These are phyloP conservation scores for Aspergillus fumigatiaffinis DNA, from an alignment of 2,329 filamentous ascomycete species.

Conservation along the genomic window DNA sequence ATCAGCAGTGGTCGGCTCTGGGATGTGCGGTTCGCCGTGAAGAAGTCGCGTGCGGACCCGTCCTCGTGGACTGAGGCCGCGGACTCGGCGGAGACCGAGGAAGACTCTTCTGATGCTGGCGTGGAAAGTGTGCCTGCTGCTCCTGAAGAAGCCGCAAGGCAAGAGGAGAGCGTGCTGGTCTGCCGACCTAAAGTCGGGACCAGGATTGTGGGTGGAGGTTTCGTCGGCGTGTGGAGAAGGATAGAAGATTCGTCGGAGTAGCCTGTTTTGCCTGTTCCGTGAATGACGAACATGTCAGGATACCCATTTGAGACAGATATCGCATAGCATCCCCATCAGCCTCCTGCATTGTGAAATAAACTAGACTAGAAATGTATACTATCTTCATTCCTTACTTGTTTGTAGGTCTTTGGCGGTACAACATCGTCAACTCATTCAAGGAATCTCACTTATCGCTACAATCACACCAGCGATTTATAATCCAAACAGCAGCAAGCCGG, in stretches of 20 bases:
- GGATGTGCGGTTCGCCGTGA: constrained; percentile 43
- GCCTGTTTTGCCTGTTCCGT: neutral
- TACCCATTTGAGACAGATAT: constrained; percentile 3
- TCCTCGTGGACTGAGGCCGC: constrained; percentile 24
- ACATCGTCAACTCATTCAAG: neutral
- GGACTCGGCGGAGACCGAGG: constrained; percentile 11
- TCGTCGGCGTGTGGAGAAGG: constrained; percentile 48
- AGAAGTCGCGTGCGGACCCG: constrained; percentile 34
- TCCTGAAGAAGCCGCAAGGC: constrained; percentile 16
- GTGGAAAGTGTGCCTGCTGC: constrained; percentile 6
- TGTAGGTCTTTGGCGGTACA: neutral
- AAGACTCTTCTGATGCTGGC: constrained; percentile 10
- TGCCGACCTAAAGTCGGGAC: constrained; percentile 51
- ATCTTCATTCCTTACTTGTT: neutral
- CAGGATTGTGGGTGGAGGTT: constrained; percentile 48
- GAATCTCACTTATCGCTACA: neutral
- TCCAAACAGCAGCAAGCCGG: neutral
- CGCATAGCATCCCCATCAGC: neutral
- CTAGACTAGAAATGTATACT: neutral
- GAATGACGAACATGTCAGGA: neutral
- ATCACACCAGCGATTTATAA: neutral
- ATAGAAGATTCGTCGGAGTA: constrained; percentile 29
- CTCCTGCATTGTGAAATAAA: constrained; percentile 4
- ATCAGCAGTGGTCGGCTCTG: constrained; percentile 46
- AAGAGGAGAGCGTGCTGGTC: constrained; percentile 42